phyloP scores from a whole-genome alignment of 2,329 filamentous ascomycete species.

The Thielaviopsis musarum region DNA sequence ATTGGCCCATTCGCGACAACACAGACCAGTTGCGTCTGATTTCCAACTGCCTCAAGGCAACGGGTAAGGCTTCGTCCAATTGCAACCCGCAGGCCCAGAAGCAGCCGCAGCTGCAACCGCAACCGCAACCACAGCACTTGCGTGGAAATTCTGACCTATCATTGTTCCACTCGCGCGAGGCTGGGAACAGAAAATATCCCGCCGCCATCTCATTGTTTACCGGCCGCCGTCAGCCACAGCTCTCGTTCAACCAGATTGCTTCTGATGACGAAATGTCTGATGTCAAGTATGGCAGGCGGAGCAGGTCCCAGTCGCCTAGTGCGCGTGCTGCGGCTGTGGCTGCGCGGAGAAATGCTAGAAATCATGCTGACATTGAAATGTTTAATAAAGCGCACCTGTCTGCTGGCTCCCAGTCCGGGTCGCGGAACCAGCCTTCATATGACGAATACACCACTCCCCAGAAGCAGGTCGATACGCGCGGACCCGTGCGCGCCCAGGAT shows the following conservation, averaged over 20 bases:
- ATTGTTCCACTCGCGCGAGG: constrained; percentile 55
- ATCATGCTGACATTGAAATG: constrained; percentile 37
- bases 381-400: constrained; percentile 46
- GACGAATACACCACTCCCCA: constrained; percentile 73
- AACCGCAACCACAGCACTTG: constrained; percentile 13
- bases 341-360: constrained; percentile 29
- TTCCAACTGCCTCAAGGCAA: constrained; percentile 37
- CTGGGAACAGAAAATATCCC: constrained; percentile 31
- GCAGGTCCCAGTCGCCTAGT: constrained; percentile 30
- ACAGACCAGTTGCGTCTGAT: constrained; percentile 71
- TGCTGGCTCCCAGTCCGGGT: constrained; percentile 37
- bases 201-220: constrained; percentile 44
- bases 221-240: constrained; percentile 42
- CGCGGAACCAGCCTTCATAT: constrained; percentile 13
- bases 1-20: constrained; percentile 88
- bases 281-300: constrained; percentile 22
- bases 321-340: constrained; percentile 30
- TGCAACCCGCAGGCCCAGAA: background rate
- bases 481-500: constrained; percentile 42
- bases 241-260: constrained; percentile 58
- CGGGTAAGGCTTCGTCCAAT: constrained; percentile 18
- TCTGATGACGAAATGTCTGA: constrained; percentile 29
- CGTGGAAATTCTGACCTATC: constrained; percentile 46
- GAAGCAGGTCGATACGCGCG: constrained; percentile 47
- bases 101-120: background rate